These are phyloP conservation scores for Penicillium sp. DNA, from an alignment of 2,329 filamentous ascomycete genomes.

Conservation along the genomic window DNA sequence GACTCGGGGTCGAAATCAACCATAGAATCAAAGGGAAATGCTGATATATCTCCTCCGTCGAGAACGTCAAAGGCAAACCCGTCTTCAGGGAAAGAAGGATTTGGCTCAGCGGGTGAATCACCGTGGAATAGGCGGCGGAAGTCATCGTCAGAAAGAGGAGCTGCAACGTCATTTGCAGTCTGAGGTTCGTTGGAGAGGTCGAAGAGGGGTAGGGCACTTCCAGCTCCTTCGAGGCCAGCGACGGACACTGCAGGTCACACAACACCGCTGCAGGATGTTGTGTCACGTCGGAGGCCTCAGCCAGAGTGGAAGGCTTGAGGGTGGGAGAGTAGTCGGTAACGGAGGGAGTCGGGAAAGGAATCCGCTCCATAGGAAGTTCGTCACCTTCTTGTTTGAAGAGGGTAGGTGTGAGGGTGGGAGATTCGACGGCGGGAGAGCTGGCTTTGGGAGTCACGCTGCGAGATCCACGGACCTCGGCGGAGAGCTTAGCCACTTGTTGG, in stretches of 20 bases:
- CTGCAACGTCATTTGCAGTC: slow-evolving; percentile 53
- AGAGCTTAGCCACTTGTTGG: slow-evolving; percentile 45
- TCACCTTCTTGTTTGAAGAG: slow-evolving; percentile 40
- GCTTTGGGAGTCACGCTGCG: slow-evolving; percentile 34
- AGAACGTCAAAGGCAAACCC: slow-evolving; percentile 64
- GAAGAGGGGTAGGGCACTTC: slow-evolving; percentile 38
- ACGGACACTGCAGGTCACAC: slow-evolving; percentile 99
- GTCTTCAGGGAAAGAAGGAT: slow-evolving; percentile 69
- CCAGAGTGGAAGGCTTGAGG: slow-evolving; percentile 37
- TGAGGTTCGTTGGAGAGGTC: slow-evolving; percentile 37
- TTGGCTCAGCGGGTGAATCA: slow-evolving; percentile 60
- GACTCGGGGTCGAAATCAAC: slow-evolving; percentile 48
- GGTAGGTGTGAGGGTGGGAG: slow-evolving; percentile 35
- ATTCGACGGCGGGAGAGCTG: slow-evolving; percentile 27
- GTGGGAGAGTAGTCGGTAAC: slow-evolving; percentile 34
- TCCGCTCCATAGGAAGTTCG: slow-evolving; percentile 35
- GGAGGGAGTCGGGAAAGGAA: slow-evolving; percentile 35
- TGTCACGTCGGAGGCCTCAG: slow-evolving; percentile 76
- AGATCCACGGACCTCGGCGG: slow-evolving; percentile 38
- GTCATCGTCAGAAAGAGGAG: slow-evolving; percentile 61
- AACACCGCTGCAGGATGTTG: slow-evolving; percentile 99
- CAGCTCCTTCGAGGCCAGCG: slow-evolving; percentile 52
- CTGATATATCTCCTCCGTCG: slow-evolving; percentile 41
- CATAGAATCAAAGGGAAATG: slow-evolving; percentile 48
- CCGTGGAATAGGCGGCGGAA: slow-evolving; percentile 53